A percentile compares a stretch with the other conserved stretches of the same genome.
Conservation (phyloP, 1,139 yeast genomes). For the Candida neerlandica region DNA sequence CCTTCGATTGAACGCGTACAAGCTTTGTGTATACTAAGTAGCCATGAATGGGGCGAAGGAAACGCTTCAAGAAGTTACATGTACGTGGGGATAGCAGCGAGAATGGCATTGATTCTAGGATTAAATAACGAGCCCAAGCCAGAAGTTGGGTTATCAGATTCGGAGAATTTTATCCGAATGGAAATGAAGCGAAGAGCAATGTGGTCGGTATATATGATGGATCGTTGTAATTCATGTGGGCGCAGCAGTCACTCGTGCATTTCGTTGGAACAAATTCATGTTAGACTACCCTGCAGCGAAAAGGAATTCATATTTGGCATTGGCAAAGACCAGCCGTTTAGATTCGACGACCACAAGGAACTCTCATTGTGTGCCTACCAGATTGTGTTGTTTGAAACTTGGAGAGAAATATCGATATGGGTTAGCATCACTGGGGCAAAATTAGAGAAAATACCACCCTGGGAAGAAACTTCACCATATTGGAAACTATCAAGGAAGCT, state of each 20-base stretch:
- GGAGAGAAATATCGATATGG: slow-evolving; percentile 38
- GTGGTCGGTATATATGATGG: slow-evolving; percentile 48
- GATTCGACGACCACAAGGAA: slow-evolving; percentile 7
- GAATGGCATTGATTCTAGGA: slow-evolving; percentile 42
- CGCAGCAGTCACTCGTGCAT: slow-evolving; percentile 35
- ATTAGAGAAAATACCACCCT: slow-evolving; percentile 29
- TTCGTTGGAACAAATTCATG: slow-evolving; percentile 25
- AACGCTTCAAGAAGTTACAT: slow-evolving; percentile 39
- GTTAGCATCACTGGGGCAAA: slow-evolving; percentile 34
- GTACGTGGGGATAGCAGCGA: slow-evolving; percentile 40
- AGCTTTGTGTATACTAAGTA: slow-evolving; percentile 36
- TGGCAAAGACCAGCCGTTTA: slow-evolving; percentile 18
- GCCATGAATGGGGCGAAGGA: slow-evolving; percentile 48
- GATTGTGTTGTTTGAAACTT: slow-evolving; percentile 32
- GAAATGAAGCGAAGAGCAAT: slow-evolving; percentile 39
- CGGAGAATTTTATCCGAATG: slow-evolving; percentile 21
- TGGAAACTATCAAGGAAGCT: slow-evolving; percentile 23
- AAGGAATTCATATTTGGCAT: slow-evolving; percentile 28
- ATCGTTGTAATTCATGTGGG: slow-evolving; percentile 42
- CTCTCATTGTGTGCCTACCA: slow-evolving; percentile 28
- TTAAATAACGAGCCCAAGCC: slow-evolving; percentile 28
- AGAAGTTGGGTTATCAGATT: slow-evolving; percentile 9
- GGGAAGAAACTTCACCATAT: slow-evolving; percentile 29
- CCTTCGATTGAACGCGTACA: slow-evolving; percentile 41
- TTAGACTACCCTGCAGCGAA: slow-evolving; percentile 27